Evolutionary conservation across 2,329 filamentous ascomycete genomes (phyloP).

Genomic region (Salinomyces thailandicus): DNA sequence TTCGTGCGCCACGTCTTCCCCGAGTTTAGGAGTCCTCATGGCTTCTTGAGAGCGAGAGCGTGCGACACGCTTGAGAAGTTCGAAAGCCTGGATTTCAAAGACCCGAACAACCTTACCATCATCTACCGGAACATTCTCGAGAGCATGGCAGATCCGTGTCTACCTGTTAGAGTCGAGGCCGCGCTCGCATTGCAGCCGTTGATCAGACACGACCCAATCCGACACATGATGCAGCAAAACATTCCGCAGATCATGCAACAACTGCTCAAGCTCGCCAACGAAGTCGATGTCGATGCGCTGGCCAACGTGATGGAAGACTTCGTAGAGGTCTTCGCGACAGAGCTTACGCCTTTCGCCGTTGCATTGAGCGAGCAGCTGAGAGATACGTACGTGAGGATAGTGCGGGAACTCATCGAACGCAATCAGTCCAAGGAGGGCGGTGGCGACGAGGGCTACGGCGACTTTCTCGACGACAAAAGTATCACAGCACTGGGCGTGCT

Average conservation of each 20-base stretch:
- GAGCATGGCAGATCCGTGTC: conserved; percentile 87
- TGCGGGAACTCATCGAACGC: conserved; percentile 81
- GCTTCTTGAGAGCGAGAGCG: conserved; percentile 84
- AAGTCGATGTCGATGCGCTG: conserved; percentile 92
- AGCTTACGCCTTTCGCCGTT: conserved; percentile 92
- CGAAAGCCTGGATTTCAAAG: conserved; percentile 92
- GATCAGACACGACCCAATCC: conserved; percentile 89
- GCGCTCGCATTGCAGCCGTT: conserved; percentile 88
- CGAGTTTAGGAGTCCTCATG: conserved; percentile 85
- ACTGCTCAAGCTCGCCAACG: conserved; percentile 89
- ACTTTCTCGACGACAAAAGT: conserved; percentile 95
- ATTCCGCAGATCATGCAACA: conserved; percentile 99
- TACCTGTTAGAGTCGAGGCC: conserved; percentile 89
- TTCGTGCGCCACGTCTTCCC: conserved; percentile 97
- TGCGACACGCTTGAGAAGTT: conserved; percentile 98
- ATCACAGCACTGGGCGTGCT: conserved; percentile 93
- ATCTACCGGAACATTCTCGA: conserved; percentile 96
- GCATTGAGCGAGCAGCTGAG: conserved; percentile 90
- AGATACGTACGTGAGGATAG: conserved; percentile 90
- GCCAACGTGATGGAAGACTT: conserved; percentile 99
- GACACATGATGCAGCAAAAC: conserved; percentile 90
- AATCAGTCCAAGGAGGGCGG: conserved; percentile 56
- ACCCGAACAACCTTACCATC: conserved; percentile 85
- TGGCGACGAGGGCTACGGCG: conserved; percentile 69
- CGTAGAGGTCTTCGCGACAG: conserved; percentile 94